These are phyloP conservation scores for Penicillium sp. DNA, from an alignment of 2,329 filamentous ascomycete genomes.

Conservation along the genomic window DNA sequence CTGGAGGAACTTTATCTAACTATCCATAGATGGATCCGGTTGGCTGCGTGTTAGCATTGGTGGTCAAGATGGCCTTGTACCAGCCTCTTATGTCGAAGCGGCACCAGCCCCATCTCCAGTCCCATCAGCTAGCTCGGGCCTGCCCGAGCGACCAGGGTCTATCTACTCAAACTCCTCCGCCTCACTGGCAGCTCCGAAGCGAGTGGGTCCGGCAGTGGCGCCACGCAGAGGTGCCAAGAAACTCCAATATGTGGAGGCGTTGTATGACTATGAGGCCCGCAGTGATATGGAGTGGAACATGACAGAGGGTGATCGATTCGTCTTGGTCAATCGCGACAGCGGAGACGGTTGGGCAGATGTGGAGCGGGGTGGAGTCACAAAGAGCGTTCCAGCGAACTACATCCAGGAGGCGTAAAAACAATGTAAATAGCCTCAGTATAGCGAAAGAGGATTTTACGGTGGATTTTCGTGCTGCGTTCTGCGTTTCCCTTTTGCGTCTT, in stretches of 20 bases:
- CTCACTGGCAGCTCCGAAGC: constrained; percentile 67
- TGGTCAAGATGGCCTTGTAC: constrained; percentile 77
- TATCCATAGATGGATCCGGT: constrained; percentile 72
- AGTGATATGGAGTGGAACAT: constrained; percentile 88
- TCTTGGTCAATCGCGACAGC: constrained; percentile 80
- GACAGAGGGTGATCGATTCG: constrained; percentile 85
- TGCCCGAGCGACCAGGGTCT: constrained; percentile 64
- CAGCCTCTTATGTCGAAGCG: constrained; percentile 79
- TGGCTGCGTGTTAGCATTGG: constrained; percentile 84
- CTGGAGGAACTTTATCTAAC: not conserved
- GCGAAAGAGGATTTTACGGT: not conserved
- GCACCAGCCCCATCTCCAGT: constrained; percentile 46
- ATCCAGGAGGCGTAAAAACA: constrained; percentile 66
- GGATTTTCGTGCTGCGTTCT: constrained; percentile 3
- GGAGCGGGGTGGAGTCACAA: constrained; percentile 81
- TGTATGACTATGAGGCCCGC: constrained; percentile 88
- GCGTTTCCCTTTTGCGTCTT: not conserved
- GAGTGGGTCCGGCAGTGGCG: constrained; percentile 88
- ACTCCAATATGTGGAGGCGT: constrained; percentile 84
- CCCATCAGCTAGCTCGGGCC: constrained; percentile 28
- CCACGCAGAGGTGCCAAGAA: constrained; percentile 91
- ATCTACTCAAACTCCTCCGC: constrained; percentile 76
- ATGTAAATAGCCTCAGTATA: constrained; percentile 9
- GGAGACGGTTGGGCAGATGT: constrained; percentile 98
- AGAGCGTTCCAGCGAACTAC: constrained; percentile 93